Percentiles rank a stretch among this genome's conserved stretches.
phyloP scores from a whole-genome alignment of 2,329 filamentous ascomycete species.

The Penicillium occitanis region DNA sequence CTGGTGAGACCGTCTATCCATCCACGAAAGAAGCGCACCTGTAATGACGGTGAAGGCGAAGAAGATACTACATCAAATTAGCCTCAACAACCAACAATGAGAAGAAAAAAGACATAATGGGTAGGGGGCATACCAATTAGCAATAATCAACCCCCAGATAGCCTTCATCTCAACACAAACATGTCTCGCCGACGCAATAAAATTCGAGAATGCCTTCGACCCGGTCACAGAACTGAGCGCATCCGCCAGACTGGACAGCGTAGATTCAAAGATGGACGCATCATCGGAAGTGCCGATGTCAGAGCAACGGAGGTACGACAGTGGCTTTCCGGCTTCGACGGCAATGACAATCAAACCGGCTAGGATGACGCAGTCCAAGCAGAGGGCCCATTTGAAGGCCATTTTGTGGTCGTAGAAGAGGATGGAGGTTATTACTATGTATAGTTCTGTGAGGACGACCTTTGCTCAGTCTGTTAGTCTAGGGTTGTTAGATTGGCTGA shows the following conservation, averaged over 20 bases:
- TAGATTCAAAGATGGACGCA: constrained; percentile 55
- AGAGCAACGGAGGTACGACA: constrained; percentile 74
- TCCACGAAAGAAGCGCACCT: constrained; percentile 62
- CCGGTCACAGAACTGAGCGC: constrained; percentile 48
- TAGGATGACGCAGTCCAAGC: constrained; percentile 66
- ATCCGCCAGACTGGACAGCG: constrained; percentile 53
- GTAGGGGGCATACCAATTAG: constrained; percentile 56
- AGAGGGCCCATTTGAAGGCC: constrained; percentile 68
- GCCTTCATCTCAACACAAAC: constrained; percentile 84
- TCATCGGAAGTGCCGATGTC: constrained; percentile 50
- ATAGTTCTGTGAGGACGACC: constrained; percentile 76
- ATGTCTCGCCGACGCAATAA: constrained; percentile 60
- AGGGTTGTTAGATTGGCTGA: constrained; percentile 16
- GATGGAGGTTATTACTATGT: constrained; percentile 76
- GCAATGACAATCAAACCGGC: constrained; percentile 76
- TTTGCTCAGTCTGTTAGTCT: constrained; percentile 38
- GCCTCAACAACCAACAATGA: background rate
- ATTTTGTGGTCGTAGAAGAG: constrained; percentile 76
- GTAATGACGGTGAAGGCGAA: constrained; percentile 64
- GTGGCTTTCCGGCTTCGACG: constrained; percentile 73
- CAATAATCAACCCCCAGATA: constrained; percentile 82
- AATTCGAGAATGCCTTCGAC: constrained; percentile 44
- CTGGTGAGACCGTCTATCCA: constrained; percentile 30
- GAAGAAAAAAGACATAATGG: background rate
- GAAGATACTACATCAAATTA: constrained; percentile 52